Evolutionary conservation across 495 filamentous ascomycete genomes (phyloP), one percentile per base, ranked within the genome.

Genomic region (Acidiella bohemica): DNA sequence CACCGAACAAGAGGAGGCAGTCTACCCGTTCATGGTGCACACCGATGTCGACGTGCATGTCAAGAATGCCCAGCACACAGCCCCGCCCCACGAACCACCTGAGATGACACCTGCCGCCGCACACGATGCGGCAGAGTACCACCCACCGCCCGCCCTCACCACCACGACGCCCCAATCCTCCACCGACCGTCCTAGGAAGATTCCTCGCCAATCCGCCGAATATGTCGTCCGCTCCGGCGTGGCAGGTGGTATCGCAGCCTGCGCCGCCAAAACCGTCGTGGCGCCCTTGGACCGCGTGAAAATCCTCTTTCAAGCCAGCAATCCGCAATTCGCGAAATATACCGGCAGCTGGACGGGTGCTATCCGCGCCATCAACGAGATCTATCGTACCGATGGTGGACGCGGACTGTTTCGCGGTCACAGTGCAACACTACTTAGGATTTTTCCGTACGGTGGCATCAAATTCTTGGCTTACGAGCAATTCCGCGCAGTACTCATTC

Each of bases 391-490:
- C 32, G 81, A 90, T 42, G 90, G 90, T 18, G 30, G 72, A 3
- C 45, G 67, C 13, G 90, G 92, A 2, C 68, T 97, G 13, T 97
- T 79, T 59, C 78, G 88, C 39, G 90, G 90, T 4, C 92, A 97
- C 58, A 93, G 85, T 13, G 90, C 86, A 11, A 97, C 90, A 0
- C 61, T 96, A 4, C 71, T 97, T 34, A 78, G 92, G 41, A 93
- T 97, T 46, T 97, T 95, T 57, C 90, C 90, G 5, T 97, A 97
- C 58, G 90, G 87, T 10, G 86, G 80, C 11, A 93, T 95, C 61
- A 97, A 96, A 50, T 97, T 97, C 61, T 70, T 96, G 29, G 85
- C 90, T 17, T 97, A 97, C 60, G 90, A 97, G 61, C 90, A 97
- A 56, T 79, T 93, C 42, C 80, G 90, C 17, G 69, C 75, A 9